Evolutionary conservation across 805 yeast genomes (phyloP), one percentile per base, ranked within the genome.

Genomic region (Teunomyces barrocoloradensis): DNA sequence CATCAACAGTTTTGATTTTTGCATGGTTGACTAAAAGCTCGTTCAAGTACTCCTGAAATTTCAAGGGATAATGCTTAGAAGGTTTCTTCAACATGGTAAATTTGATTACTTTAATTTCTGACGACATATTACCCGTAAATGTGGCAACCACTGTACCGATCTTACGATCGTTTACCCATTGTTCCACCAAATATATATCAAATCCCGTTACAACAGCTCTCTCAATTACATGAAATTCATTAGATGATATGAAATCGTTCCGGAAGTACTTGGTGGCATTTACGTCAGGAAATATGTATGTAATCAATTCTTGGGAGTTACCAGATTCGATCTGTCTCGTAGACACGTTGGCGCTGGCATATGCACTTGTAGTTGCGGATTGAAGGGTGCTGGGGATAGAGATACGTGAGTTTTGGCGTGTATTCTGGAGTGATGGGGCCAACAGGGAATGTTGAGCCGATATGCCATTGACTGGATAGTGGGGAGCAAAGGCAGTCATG

Each of bases 131-230:
- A 2, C 99, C 99, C 0, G 98, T 92, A 64, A 79, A 94, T 0
- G 92, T 81, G 1, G 94, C 81, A 13, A 92, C 84, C 4, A 87
- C 75, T 1, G 85, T 75, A 21, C 87, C 82, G 10, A 81, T 69
- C 36, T 78, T 73, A 39, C 98, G 73, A 49, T 83, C 84, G 29
- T 85, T 76, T 2, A 87, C 85, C 99, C 99, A 94, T 64, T 92
- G 97, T 63, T 94, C 98, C 9, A 92, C 96, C 33, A 94, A 74
- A 63, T 94, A 94, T 12, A 87, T 79, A 65, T 94, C 98, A 61
- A 86, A 89, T 1, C 99, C 98, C 1, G 72, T 57, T 20, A 85
- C 72, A 7, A 66, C 68, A 4, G 82, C 65, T 45, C 73, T 75
- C 40, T 78, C 79, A 30, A 75, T 52, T 10, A 74, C 47, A 50